phyloP scores from a whole-genome alignment of 805 yeast species.

The Candida khao-thaluensis region DNA sequence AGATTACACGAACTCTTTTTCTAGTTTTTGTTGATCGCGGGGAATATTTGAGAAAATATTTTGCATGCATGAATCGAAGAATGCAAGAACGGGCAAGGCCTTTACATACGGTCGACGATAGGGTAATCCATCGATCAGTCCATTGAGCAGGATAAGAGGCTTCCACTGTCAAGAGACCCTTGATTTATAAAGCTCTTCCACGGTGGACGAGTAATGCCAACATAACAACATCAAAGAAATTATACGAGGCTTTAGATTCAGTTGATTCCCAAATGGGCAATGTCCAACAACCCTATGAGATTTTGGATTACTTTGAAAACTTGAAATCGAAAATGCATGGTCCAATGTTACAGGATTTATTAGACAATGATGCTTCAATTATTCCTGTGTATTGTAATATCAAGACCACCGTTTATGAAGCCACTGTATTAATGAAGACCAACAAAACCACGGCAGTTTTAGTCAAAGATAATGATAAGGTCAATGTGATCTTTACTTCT shows the following conservation, averaged over 20 bases:
- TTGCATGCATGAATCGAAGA: too few relatives aligned
- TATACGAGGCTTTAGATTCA: constrained; percentile 79
- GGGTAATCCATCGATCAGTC: too few relatives aligned
- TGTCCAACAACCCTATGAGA: constrained; percentile 66
- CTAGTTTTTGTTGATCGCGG: too few relatives aligned
- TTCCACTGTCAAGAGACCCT: too few relatives aligned
- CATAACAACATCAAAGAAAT: too few relatives aligned
- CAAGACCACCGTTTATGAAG: constrained; percentile 71
- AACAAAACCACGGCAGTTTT: constrained; percentile 81
- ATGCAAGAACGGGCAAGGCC: too few relatives aligned
- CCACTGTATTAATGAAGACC: constrained; percentile 70
- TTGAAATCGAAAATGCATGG: constrained; percentile 72
- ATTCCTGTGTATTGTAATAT: constrained; percentile 69
- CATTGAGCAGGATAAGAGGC: too few relatives aligned
- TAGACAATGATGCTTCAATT: constrained; percentile 60
- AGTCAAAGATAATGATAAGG: constrained; percentile 70
- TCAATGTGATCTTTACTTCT: constrained; percentile 86
- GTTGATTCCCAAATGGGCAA: constrained; percentile 71
- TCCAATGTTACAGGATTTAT: constrained; percentile 69
- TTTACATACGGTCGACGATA: too few relatives aligned
- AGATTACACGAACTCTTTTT: too few relatives aligned
- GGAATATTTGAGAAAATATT: too few relatives aligned
- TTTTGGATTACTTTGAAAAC: constrained; percentile 73
- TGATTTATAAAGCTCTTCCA: too few relatives aligned
- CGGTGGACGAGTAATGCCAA: too few relatives aligned